A percentile compares a stretch with the other conserved stretches of the same genome.
These are phyloP conservation scores for Neurospora discreta DNA, from an alignment of 495 filamentous ascomycete genomes.

Conservation along the genomic window DNA sequence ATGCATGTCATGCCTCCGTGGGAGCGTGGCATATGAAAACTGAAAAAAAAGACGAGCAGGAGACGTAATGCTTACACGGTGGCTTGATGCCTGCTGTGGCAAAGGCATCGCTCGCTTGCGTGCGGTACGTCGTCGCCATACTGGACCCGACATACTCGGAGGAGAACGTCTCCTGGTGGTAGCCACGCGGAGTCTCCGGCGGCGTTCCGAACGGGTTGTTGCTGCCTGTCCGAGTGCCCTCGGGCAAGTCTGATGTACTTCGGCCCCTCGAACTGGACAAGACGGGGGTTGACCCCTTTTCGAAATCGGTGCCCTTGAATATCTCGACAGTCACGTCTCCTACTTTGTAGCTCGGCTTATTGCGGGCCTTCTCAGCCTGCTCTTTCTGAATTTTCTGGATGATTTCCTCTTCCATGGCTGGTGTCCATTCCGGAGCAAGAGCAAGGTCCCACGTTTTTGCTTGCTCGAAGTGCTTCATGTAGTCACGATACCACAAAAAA, in stretches of 20 bases:
- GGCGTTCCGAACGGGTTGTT: constrained; percentile 46
- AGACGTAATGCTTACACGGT: constrained; percentile 26
- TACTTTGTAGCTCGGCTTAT: constrained; percentile 9
- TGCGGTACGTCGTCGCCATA: constrained; percentile 8
- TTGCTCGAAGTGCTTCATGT: constrained; percentile 45
- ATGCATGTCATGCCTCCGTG: not conserved
- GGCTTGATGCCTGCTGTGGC: constrained; percentile 27
- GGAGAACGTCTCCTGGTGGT: constrained; percentile 1
- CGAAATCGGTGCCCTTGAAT: constrained; percentile 53
- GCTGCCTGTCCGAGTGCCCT: constrained; percentile 13
- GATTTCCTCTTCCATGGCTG: constrained; percentile 39
- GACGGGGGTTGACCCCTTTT: constrained; percentile 18
- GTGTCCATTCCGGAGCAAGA: constrained; percentile 54
- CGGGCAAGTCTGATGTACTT: not conserved
- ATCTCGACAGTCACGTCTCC: constrained; percentile 15
- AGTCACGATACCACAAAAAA: constrained; percentile 63
- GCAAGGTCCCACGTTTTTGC: constrained; percentile 39
- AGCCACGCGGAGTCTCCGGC: constrained; percentile 27
- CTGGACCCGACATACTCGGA: constrained; percentile 12
- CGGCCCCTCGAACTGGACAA: not conserved
- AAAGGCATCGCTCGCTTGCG: constrained; percentile 32
- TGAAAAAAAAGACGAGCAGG: not conserved
- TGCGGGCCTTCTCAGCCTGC: constrained; percentile 23
- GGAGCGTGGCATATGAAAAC: not conserved
- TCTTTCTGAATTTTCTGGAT: constrained; percentile 28